A percentile compares a stretch with the other conserved stretches of the same genome.
Conservation (phyloP, 2,329 filamentous ascomycete species). For the Lomentospora prolificans region DNA sequence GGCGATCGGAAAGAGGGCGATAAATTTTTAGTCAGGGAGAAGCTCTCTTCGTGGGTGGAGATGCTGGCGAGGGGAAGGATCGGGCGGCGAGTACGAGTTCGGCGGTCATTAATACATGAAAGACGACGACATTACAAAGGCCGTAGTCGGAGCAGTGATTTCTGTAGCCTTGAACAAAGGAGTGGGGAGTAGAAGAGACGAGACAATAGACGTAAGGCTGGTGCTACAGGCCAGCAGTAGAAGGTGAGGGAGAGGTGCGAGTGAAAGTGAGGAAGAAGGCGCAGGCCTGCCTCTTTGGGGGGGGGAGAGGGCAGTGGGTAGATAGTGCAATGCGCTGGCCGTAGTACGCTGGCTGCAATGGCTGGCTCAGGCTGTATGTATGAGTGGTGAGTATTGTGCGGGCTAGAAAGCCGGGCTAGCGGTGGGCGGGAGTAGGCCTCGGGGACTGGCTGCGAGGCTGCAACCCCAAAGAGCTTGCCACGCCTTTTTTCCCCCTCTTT, state of each 20-base stretch:
- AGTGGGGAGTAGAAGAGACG: not conserved
- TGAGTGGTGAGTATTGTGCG: not conserved
- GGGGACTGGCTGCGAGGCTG: conserved; percentile 6
- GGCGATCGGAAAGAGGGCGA: not conserved
- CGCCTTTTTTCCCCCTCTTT: not conserved
- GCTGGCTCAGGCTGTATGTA: not conserved
- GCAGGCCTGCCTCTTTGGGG: not conserved
- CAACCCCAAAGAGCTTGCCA: conserved; percentile 1
- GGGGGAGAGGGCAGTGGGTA: not conserved
- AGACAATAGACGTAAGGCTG: conserved; percentile 3
- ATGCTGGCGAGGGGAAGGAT: not conserved
- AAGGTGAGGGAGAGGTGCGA: not conserved
- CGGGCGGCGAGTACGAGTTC: too few relatives aligned
- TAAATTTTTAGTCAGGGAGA: not conserved
- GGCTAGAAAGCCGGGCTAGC: not conserved
- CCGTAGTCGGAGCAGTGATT: not conserved
- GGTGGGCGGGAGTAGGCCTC: not conserved
- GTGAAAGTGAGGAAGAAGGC: not conserved
- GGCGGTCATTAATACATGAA: not conserved
- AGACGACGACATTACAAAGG: too few relatives aligned
- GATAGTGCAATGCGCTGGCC: not conserved
- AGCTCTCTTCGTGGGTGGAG: not conserved
- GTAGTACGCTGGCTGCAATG: too few relatives aligned
- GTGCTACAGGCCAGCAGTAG: not conserved
- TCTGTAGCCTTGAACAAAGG: not conserved